Conservation (phyloP, 2,329 filamentous ascomycete species). For the Pezicula carpinea region DNA sequence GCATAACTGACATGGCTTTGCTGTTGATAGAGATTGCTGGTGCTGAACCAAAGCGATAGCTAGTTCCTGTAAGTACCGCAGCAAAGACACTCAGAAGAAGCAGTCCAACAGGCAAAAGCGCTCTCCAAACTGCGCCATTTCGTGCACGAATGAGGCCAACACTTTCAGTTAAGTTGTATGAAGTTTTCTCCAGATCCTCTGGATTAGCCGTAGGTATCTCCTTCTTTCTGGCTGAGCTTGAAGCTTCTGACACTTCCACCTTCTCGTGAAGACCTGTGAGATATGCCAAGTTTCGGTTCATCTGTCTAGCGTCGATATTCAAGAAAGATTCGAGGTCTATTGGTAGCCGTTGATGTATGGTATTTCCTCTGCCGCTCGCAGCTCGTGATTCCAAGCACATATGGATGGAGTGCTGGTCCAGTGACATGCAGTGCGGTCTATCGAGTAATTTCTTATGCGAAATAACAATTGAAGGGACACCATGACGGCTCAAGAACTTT, state of each 20-base stretch:
- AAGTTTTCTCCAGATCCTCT: slow-evolving; percentile 18
- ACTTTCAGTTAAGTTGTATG: slow-evolving; percentile 12
- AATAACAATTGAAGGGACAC: slow-evolving; percentile 43
- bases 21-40: slow-evolving; percentile 29
- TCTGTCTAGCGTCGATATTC: slow-evolving; percentile 46
- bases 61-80: slow-evolving; percentile 15
- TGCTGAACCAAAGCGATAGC: slow-evolving; percentile 15
- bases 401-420: slow-evolving; percentile 40
- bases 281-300: slow-evolving; percentile 49
- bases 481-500: slow-evolving; percentile 42
- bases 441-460: slow-evolving; percentile 38
- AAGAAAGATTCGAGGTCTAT: slow-evolving; percentile 45
- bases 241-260: slow-evolving; percentile 3
- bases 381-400: slow-evolving; percentile 42
- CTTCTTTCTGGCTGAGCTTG: slow-evolving; percentile 6
- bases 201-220: slow-evolving; percentile 4
- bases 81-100: slow-evolving; percentile 20
- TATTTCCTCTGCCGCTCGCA: slow-evolving; percentile 27
- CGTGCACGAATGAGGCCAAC: slow-evolving; percentile 14
- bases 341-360: slow-evolving; percentile 38
- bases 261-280: slow-evolving; percentile 34
- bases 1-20: slow-evolving; percentile 23
- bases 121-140: slow-evolving; percentile 19
- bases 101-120: slow-evolving; percentile 18
- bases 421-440: slow-evolving; percentile 29